Evolutionary conservation across 768 basidiomycete genomes (phyloP).

Genomic region (Rhodotorula babjevae): DNA sequence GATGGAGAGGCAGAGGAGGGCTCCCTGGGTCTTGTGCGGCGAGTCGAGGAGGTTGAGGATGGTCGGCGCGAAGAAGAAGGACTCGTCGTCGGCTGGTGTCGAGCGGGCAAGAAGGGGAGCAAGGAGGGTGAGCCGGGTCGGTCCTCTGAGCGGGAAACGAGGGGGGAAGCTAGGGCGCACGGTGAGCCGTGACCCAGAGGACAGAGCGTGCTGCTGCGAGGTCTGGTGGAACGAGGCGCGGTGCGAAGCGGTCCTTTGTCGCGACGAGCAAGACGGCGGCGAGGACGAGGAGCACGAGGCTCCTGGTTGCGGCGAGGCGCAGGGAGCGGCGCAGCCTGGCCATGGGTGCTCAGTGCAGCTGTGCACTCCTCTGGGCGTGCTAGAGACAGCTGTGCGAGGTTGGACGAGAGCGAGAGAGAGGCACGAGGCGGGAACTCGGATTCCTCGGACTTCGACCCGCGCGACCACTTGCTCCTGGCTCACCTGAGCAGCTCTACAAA

Average conservation of each 20-base stretch:
- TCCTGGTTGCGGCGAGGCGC: background rate
- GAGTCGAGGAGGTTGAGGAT: slow-evolving; percentile 19
- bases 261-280: background rate
- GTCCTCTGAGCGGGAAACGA: background rate
- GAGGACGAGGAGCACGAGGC: background rate
- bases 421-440: too few relatives aligned
- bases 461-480: too few relatives aligned
- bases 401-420: too few relatives aligned
- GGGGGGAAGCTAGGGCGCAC: slow-evolving; percentile 11
- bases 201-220: slow-evolving; percentile 14
- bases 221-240: background rate
- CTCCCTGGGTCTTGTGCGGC: background rate
- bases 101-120: background rate
- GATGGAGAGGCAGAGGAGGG: slow-evolving; percentile 37
- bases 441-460: too few relatives aligned
- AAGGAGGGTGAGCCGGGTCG: background rate
- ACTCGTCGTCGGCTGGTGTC: slow-evolving; percentile 43
- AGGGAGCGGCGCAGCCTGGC: background rate
- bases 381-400: too few relatives aligned
- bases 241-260: background rate
- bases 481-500: too few relatives aligned
- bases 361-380: too few relatives aligned
- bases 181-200: slow-evolving; percentile 43
- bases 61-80: slow-evolving; percentile 43
- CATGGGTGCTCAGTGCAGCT: background rate